These are phyloP conservation scores for Flueggea neowawraea DNA, from an alignment of 441 rosid genomes.

Conservation along the genomic window DNA sequence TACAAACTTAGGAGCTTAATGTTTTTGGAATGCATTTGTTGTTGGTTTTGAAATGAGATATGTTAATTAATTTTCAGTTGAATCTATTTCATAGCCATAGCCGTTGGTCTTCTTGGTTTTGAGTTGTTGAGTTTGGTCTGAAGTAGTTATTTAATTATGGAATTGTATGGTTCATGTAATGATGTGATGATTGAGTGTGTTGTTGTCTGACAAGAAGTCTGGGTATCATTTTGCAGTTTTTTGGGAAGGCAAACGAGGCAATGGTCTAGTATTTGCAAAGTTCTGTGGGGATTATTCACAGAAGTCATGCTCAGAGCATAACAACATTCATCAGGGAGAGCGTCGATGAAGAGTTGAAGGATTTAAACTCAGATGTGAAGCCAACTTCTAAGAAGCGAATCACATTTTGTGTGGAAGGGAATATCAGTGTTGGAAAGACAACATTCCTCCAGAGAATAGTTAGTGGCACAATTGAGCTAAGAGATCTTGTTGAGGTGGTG, in stretches of 20 bases:
- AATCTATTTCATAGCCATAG: no score
- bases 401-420: constrained; percentile 97
- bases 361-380: constrained; percentile 41
- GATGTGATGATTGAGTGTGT: no score
- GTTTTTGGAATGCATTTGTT: no score
- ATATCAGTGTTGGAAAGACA: constrained; percentile 96
- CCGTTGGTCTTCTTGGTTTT: no score
- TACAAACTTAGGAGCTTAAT: no score
- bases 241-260: constrained; percentile 57
- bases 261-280: constrained; percentile 92
- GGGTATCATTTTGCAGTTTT: constrained; percentile 36
- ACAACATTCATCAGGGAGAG: constrained; percentile 79
- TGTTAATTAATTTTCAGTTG: no score
- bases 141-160: no score
- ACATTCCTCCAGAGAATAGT: constrained; percentile 96
- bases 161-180: no score
- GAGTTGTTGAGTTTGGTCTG: no score
- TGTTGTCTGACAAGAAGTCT: background rate
- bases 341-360: constrained; percentile 85
- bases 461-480: constrained; percentile 87
- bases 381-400: constrained; percentile 50
- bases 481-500: constrained; percentile 94
- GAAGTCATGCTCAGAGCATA: constrained; percentile 94
- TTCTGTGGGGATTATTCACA: constrained; percentile 92
- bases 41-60: no score